These are phyloP conservation scores for Nicotiana sylvestris DNA, from an alignment of 257 asterid species.

Conservation along the genomic window DNA sequence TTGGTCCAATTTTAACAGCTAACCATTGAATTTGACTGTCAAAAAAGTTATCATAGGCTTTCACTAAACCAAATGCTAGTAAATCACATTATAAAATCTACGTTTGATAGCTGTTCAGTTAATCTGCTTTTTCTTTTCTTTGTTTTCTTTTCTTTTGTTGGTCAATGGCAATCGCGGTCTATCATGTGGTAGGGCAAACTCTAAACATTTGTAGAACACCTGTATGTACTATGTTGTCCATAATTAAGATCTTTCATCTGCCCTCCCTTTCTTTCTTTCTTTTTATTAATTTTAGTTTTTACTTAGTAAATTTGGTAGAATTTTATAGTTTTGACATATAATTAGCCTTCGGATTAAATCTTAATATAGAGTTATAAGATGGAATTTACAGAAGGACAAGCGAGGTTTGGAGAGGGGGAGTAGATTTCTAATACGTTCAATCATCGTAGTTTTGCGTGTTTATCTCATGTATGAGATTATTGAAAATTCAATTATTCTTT, in stretches of 20 bases:
- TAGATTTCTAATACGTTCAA: background rate
- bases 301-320: too few relatives aligned
- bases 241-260: background rate
- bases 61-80: background rate
- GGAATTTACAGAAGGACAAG: too few relatives aligned
- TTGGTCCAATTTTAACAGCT: background rate
- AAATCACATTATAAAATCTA: background rate
- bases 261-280: background rate
- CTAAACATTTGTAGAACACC: background rate
- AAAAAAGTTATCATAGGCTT: background rate
- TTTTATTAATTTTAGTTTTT: too few relatives aligned
- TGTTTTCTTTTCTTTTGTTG: background rate
- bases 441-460: background rate
- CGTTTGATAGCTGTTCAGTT: background rate
- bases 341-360: too few relatives aligned
- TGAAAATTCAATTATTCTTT: too few relatives aligned
- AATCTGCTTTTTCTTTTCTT: background rate
- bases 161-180: background rate
- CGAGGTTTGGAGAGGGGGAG: too few relatives aligned
- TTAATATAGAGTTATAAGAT: too few relatives aligned
- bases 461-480: background rate
- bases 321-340: too few relatives aligned
- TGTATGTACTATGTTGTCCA: slow-evolving; percentile 10
- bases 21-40: background rate
- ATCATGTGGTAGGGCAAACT: slow-evolving; percentile 13